Base-by-base conservation (phyloP, 331 rosid species). In the Arachis monticola region DNA sequence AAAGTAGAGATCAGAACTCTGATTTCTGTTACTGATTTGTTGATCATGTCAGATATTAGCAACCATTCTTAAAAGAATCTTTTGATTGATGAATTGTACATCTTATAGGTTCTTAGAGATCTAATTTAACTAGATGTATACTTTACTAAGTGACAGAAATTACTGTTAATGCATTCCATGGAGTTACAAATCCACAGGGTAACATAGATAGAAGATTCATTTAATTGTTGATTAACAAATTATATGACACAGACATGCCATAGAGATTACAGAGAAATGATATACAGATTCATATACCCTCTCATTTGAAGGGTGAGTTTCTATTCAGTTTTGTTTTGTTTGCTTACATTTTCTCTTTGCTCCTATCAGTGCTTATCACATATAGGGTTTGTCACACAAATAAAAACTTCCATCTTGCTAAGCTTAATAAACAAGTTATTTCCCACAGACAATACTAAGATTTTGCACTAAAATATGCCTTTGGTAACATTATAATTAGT, bases 41-140 rank as follows among this genome's bases (percentile, higher is more conserved):
- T 84, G 50, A 60, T 56, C 62, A 65, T 59, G 53, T 73, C 53
- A 61, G 53, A 46, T 32, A 63, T 62, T 61, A 13, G 44, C 44
- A 14, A 22, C 80, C 52, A 67, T 17, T 82, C 83, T 59, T 38
- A 17, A 64, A 14, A 77, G 22, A 77, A 57, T 70, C 60, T 65
- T 70, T 78, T 71, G 73, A 48, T 50, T 71, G 68, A 51, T 31
- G 58, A 75, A 32, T 72, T 79, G 84, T 78, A 72, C 64, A 72
- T 71, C 72, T 69, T 60, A 47, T 72, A 67, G 75, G 67, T 38
- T 48, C 27, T 78, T 75, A 60, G 79, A 74, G 59, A 74, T 81
- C 12, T 46, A 30, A 66, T 56, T 46, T 64, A 67, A 35, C 55
- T 66, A 41, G 73, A 46, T 45, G 77, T 66, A 81, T 30, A 56